Percentiles rank a stretch among this genome's conserved stretches.
phyloP scores from a whole-genome alignment of 345 rosid genomes.

The Euphorbia peplus region DNA sequence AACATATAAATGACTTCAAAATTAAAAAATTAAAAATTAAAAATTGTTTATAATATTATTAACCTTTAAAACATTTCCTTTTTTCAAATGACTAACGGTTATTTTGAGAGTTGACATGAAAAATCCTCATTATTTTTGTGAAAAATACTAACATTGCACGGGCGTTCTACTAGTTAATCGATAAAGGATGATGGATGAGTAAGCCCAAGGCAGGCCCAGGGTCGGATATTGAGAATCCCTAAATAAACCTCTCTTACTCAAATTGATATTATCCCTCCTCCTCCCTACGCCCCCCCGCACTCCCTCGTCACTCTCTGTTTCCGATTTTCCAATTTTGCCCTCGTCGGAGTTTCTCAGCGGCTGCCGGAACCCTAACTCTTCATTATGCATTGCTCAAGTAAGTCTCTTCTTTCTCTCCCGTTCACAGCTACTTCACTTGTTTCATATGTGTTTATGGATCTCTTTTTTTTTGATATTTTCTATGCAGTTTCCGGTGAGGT shows the following conservation, averaged over 20 bases:
- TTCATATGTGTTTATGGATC: conserved; percentile 1
- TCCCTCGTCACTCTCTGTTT: background rate
- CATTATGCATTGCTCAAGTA: conserved; percentile 84
- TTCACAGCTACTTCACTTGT: background rate
- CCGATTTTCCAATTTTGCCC: background rate
- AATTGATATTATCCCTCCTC: background rate
- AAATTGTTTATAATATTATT: too few species aligned
- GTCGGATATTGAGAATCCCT: too few species aligned
- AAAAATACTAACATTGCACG: too few species aligned
- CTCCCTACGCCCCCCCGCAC: conserved; percentile 1
- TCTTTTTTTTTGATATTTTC: background rate
- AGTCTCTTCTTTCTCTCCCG: conserved; percentile 16
- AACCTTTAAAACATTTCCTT: too few species aligned
- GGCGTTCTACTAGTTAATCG: too few species aligned
- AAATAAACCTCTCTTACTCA: background rate
- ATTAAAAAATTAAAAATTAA: too few species aligned
- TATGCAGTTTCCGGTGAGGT: conserved; percentile 85
- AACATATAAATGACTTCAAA: too few species aligned
- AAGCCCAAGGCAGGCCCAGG: background rate
- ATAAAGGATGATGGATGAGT: too few species aligned
- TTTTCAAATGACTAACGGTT: too few species aligned
- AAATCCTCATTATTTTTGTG: too few species aligned
- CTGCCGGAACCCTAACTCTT: conserved; percentile 28
- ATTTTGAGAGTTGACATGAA: too few species aligned
- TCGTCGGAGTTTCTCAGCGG: background rate